These are phyloP conservation scores for Hyphopichia buzzinii DNA, from an alignment of 1,139 yeast species.

Conservation along the genomic window DNA sequence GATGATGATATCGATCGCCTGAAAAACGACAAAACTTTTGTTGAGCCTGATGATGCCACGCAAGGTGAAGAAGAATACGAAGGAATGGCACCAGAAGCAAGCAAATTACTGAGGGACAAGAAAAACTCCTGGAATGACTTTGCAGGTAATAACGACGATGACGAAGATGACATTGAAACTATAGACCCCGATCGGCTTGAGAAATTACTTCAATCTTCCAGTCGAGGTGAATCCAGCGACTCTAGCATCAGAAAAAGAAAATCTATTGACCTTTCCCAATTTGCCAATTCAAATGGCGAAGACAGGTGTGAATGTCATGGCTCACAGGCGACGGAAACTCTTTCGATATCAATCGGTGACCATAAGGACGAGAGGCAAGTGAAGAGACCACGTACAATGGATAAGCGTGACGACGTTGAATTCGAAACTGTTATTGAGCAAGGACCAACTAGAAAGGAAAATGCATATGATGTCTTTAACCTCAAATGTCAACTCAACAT, in stretches of 20 bases:
- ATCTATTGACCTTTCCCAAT: slow-evolving; percentile 1
- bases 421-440: slow-evolving; percentile 1
- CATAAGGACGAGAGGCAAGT: slow-evolving; percentile 3
- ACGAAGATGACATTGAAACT: slow-evolving; percentile 1
- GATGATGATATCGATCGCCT: too few species aligned
- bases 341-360: slow-evolving; percentile 3
- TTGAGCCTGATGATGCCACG: too few species aligned
- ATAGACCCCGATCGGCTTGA: neutral
- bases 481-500: slow-evolving; percentile 1
- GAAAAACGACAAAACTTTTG: too few species aligned
- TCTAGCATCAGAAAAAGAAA: neutral
- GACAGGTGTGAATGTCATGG: neutral
- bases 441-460: neutral
- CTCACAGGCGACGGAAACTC: neutral
- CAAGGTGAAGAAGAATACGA: too few species aligned
- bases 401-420: neutral
- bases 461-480: slow-evolving; percentile 1
- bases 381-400: slow-evolving; percentile 3
- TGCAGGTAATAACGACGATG: too few species aligned
- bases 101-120: neutral
- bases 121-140: too few species aligned
- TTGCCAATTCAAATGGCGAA: neutral
- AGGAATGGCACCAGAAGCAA: neutral
- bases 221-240: neutral
- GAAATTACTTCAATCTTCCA: neutral